These are phyloP conservation scores for Diaporthe aspalathi DNA, from an alignment of 2,329 filamentous ascomycete genomes.

Conservation along the genomic window DNA sequence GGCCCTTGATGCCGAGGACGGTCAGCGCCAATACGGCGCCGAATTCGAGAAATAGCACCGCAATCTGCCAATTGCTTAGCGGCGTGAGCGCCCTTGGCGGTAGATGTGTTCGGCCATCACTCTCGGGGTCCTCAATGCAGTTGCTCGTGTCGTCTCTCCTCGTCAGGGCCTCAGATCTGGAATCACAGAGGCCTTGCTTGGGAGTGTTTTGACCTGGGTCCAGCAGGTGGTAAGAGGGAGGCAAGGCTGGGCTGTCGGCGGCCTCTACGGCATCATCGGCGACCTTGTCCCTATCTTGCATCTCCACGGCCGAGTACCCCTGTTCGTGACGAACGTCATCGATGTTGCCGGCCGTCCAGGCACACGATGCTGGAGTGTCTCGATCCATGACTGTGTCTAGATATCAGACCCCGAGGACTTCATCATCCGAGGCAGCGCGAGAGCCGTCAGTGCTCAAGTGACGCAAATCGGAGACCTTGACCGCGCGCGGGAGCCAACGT, in stretches of 20 bases:
- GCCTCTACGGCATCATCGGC: neutral
- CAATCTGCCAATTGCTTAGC: slow-evolving; percentile 3
- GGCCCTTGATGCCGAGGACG: slow-evolving; percentile 12
- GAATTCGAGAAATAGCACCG: neutral
- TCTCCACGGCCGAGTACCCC: neutral
- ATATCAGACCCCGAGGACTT: neutral
- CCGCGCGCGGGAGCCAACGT: neutral
- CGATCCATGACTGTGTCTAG: slow-evolving; percentile 1
- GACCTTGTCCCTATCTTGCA: neutral
- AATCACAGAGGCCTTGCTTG: neutral
- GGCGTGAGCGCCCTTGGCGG: slow-evolving; percentile 14
- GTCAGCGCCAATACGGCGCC: neutral
- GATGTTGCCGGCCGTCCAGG: neutral
- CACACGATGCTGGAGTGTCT: neutral
- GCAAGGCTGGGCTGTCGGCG: neutral
- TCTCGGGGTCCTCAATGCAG: neutral
- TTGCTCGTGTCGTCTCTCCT: neutral
- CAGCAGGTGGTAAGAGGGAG: slow-evolving; percentile 14
- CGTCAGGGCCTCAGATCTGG: neutral
- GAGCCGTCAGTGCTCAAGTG: neutral
- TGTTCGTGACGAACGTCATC: neutral
- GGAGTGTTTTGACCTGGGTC: neutral
- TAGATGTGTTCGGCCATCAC: neutral
- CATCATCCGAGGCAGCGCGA: neutral
- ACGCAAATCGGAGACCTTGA: neutral